These are phyloP conservation scores for Cytospora chrysosperma DNA, from an alignment of 2,329 filamentous ascomycete species.

Conservation along the genomic window DNA sequence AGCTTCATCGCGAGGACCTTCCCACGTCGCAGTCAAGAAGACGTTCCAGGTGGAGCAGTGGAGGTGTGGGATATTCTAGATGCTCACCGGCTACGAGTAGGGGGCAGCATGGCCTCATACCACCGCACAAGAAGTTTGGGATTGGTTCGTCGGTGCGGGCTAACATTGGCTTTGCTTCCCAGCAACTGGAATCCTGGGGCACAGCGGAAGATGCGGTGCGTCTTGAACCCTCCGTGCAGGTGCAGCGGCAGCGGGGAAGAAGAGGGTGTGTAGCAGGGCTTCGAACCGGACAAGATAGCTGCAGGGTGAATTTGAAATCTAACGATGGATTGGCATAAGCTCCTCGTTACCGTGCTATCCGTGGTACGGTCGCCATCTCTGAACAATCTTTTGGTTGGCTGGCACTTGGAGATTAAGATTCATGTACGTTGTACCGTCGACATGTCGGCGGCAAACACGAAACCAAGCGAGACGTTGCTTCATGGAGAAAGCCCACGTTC, in stretches of 20 bases:
- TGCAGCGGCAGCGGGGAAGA: conserved; percentile 3
- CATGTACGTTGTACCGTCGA: neutral
- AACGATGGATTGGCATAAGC: neutral
- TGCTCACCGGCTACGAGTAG: neutral
- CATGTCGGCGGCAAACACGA: neutral
- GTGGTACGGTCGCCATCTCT: neutral
- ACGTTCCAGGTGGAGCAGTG: neutral
- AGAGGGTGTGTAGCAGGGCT: neutral
- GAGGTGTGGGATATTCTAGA: neutral
- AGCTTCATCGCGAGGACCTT: neutral
- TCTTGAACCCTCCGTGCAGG: conserved; percentile 20
- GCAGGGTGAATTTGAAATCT: neutral
- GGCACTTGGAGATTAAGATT: neutral
- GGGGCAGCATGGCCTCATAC: neutral
- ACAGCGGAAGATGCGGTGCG: neutral
- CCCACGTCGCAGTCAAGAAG: neutral
- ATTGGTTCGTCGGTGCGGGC: neutral
- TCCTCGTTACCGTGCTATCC: neutral
- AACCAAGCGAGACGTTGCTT: neutral
- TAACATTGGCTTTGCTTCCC: neutral
- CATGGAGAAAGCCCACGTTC: conserved; percentile 18
- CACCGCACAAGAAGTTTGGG: neutral
- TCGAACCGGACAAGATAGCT: neutral
- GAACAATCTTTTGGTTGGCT: neutral
- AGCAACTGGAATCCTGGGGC: neutral